Base-by-base conservation (phyloP, 768 basidiomycete genomes). In the Boletus eberwhitei region DNA sequence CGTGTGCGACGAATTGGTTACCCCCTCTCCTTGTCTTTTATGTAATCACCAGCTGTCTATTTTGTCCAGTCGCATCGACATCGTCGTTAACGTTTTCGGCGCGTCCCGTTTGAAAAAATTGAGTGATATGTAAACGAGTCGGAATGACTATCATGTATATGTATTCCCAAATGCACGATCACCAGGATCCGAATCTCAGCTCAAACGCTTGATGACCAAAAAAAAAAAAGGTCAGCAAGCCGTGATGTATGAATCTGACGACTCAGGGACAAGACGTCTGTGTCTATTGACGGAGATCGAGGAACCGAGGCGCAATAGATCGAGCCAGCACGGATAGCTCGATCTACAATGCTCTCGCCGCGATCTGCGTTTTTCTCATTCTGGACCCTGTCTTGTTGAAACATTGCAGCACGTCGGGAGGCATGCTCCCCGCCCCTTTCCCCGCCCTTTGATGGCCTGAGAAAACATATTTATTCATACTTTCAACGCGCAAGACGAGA, bases 371-470 rank as follows among this genome's bases (percentile, higher is more conserved):
- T 47, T 40, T 4, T 29, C 31, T 47, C 22, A 16, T 50, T 36
- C 59, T 50, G 13, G 51, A 54, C 26, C 39, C 9, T 6, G 8
- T 29, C 39, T 37, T 12, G 60, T 35, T 57, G 24, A 22, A 47
- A 58, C 66, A 67, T 71, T 1, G 35, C 52, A 7, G 63, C 63
- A 29, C 0, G 0, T 2, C 13, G 24, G 24, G 0, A 11, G 19
- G 50, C 47, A 21, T 2, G 16, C 0, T 58, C 31, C 69, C 65
- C 4, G 12, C 59, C 69, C 6, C 2, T 45, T 2, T 58, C 31
- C 69, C 65, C 4, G 12, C 59, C 69, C 6, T 2, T 45, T 2
- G 16, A 1, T 24, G 66, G 62, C 34, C 71, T 72, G 26, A 16
- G n/a, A 40, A 47, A 19, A 6, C 29, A 6, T 29, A 29, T 29